Conservation (phyloP, 75 land plant species). For the Pseudotsuga menziesii region DNA sequence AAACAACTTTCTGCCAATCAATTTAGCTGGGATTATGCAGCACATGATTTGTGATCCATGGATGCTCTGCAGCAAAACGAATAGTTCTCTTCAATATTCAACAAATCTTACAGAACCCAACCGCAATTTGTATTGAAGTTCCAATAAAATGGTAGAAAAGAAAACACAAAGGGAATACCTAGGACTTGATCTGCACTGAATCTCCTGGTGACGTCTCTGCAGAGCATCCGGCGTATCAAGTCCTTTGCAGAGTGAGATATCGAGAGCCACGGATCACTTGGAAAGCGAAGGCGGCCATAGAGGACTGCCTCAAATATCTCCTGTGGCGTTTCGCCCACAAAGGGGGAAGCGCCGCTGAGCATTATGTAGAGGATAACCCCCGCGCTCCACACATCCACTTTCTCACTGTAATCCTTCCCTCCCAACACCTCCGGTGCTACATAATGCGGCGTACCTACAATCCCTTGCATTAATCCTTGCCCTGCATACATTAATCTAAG, state of each 20-base stretch:
- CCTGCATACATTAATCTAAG: neutral
- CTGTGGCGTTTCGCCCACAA: conserved; percentile 46
- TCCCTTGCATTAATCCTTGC: conserved; percentile 24
- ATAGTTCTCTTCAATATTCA: too few species aligned
- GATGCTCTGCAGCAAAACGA: too few species aligned
- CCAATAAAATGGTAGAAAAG: too few species aligned
- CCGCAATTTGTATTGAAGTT: too few species aligned
- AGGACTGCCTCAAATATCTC: conserved; percentile 62
- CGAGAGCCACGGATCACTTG: neutral
- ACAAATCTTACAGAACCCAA: too few species aligned
- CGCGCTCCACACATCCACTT: conserved; percentile 77
- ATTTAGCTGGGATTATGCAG: too few species aligned
- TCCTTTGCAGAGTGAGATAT: conserved; percentile 51
- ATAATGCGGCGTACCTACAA: conserved; percentile 71
- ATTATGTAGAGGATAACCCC: conserved; percentile 62
- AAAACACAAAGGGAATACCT: conserved; percentile 15
- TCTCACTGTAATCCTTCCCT: conserved; percentile 51
- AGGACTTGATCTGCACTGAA: conserved; percentile 67
- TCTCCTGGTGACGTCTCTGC: conserved; percentile 41
- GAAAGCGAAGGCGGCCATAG: conserved; percentile 54
- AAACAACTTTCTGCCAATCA: too few species aligned
- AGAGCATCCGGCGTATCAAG: conserved; percentile 62
- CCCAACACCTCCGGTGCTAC: conserved; percentile 67
- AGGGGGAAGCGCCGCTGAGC: conserved; percentile 62
- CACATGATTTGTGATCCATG: too few species aligned